Conservation (phyloP, 2,329 filamentous ascomycete species). For the Mollisiaceae sp. region DNA sequence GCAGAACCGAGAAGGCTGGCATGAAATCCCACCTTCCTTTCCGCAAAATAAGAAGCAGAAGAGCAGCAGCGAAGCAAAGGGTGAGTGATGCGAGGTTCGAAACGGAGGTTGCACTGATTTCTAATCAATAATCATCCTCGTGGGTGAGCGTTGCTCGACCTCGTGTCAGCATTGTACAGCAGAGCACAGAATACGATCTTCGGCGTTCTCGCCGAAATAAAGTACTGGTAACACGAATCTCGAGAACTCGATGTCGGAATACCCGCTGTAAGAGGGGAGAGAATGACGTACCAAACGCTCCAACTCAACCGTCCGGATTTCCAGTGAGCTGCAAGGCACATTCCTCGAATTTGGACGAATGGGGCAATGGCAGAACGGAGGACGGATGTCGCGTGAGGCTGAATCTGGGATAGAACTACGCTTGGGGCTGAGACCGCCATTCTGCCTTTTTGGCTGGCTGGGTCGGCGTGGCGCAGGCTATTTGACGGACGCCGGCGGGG, state of each 20-base stretch:
- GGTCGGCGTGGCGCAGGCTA: background rate
- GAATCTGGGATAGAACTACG: background rate
- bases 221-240: background rate
- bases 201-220: background rate
- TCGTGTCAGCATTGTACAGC: background rate
- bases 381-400: background rate
- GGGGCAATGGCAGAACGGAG: background rate
- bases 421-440: background rate
- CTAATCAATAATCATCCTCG: background rate
- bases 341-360: background rate
- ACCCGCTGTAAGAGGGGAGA: background rate
- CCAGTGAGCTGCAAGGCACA: constrained; percentile 4
- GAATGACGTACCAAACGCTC: background rate
- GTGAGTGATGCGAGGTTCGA: background rate
- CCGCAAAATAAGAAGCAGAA: background rate
- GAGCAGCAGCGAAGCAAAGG: background rate
- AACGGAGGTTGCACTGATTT: background rate
- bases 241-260: background rate
- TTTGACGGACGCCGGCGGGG: background rate
- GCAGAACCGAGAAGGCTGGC: background rate
- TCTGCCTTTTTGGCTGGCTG: background rate
- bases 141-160: background rate
- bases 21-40: background rate
- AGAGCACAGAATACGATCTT: background rate
- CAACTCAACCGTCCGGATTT: background rate